phyloP scores from a whole-genome alignment of 257 asterid genomes.

The Eustoma russellianum region DNA sequence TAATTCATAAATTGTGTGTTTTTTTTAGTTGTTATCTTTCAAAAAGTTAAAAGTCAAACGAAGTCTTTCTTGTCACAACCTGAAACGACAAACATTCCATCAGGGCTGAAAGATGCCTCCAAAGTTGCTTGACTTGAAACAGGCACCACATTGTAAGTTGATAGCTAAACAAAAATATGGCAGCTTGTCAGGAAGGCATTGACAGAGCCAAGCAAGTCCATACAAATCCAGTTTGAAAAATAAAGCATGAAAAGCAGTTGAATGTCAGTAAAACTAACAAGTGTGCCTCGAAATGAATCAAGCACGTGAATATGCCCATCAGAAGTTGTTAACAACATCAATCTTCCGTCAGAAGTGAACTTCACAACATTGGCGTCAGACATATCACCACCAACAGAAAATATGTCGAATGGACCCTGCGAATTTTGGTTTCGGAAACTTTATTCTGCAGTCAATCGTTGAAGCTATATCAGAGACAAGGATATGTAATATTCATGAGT shows the following conservation, averaged over 20 bases:
- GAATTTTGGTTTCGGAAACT: constrained; percentile 9
- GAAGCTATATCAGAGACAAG: constrained; percentile 1
- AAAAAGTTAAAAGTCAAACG: too few species aligned
- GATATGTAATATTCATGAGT: constrained; percentile 11
- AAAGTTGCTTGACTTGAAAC: constrained; percentile 64
- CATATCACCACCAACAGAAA: constrained; percentile 77
- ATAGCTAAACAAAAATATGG: constrained; percentile 34
- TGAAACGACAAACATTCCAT: constrained; percentile 81
- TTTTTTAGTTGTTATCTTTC: too few species aligned
- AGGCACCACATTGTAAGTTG: constrained; percentile 75
- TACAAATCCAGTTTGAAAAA: not conserved
- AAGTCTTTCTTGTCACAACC: constrained; percentile 23
- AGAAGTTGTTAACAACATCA: constrained; percentile 81
- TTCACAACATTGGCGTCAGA: constrained; percentile 89
- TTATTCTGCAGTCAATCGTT: not conserved
- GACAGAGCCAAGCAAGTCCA: constrained; percentile 4
- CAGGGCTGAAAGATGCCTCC: constrained; percentile 98
- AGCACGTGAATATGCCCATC: constrained; percentile 88
- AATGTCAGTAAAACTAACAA: constrained; percentile 35
- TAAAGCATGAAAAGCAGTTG: not conserved
- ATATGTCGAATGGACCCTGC: constrained; percentile 92
- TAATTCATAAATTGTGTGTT: too few species aligned
- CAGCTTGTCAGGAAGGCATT: constrained; percentile 5
- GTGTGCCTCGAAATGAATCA: constrained; percentile 85
- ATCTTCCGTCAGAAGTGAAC: constrained; percentile 92